Evolutionary conservation across 148 eudicot species (phyloP).

Genomic region (Linanthus parryae): DNA sequence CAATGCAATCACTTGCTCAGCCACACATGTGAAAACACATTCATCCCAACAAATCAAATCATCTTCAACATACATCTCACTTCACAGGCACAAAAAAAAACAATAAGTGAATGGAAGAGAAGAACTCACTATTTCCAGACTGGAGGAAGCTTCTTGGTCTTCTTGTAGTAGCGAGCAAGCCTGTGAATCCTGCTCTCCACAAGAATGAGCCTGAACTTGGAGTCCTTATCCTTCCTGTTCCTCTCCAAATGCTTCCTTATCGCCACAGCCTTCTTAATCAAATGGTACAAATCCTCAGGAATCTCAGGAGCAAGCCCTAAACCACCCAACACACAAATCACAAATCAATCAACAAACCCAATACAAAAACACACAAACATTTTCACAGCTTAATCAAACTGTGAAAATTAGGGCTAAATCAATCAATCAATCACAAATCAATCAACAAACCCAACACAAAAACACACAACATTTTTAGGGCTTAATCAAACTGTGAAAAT

Average conservation of each 20-base stretch:
- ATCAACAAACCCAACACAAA: not conserved
- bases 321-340: not conserved
- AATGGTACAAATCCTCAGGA: conserved; percentile 11
- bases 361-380: not conserved
- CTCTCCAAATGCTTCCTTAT: conserved; percentile 18
- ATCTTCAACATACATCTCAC: not conserved
- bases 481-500: conserved; percentile 9
- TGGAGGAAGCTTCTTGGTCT: conserved; percentile 17
- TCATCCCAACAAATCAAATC: not conserved
- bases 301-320: conserved; percentile 17
- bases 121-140: conserved; percentile 16
- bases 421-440: not conserved
- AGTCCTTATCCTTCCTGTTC: conserved; percentile 16
- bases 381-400: conserved; percentile 11
- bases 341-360: not conserved
- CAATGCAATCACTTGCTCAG: not conserved
- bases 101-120: not conserved
- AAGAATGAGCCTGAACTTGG: conserved; percentile 17
- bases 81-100: not conserved
- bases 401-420: conserved; percentile 5
- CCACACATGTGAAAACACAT: not conserved
- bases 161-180: conserved; percentile 15
- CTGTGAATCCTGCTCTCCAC: conserved; percentile 15
- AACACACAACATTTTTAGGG: too few species aligned
- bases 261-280: conserved; percentile 16